Conservation (phyloP, 139 green algal species). For the Raphidocelis subcapitata region DNA sequence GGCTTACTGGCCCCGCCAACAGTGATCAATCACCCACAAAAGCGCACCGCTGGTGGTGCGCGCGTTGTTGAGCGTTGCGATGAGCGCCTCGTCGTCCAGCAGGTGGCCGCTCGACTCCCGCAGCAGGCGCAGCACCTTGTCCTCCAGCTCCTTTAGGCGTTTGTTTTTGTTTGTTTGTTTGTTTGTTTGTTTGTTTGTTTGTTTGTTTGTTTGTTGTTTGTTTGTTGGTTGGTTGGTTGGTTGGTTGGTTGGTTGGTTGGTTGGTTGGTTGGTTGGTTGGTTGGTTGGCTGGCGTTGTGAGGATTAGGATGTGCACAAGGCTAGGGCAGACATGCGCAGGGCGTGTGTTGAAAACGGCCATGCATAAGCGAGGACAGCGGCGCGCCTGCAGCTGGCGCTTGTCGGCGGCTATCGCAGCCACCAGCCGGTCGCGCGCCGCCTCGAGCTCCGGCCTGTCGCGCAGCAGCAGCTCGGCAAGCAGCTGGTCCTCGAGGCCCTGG, state of each 20-base stretch:
- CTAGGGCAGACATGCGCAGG: no score
- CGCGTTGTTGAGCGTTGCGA: conserved; percentile 83
- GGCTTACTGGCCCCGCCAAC: no score
- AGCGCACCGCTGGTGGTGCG: conserved; percentile 62
- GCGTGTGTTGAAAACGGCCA: no score
- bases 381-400: conserved; percentile 73
- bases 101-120: conserved; percentile 76
- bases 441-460: conserved; percentile 74
- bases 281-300: no score
- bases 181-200: no score
- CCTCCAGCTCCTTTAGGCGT: conserved; percentile 80
- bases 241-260: conserved; percentile 3
- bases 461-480: conserved; percentile 79
- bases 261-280: no score
- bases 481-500: conserved; percentile 84
- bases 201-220: no score
- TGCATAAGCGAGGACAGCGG: no score
- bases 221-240: no score
- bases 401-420: conserved; percentile 74
- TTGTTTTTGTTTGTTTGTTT: no score
- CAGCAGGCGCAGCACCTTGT: conserved; percentile 79
- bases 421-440: conserved; percentile 69
- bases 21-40: no score
- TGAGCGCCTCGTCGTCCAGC: conserved; percentile 83
- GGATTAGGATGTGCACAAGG: no score